Percentiles rank a stretch among this genome's conserved stretches.
These are phyloP conservation scores for Ophiostoma sp. DNA, from an alignment of 2,329 filamentous ascomycete genomes.

Conservation along the genomic window DNA sequence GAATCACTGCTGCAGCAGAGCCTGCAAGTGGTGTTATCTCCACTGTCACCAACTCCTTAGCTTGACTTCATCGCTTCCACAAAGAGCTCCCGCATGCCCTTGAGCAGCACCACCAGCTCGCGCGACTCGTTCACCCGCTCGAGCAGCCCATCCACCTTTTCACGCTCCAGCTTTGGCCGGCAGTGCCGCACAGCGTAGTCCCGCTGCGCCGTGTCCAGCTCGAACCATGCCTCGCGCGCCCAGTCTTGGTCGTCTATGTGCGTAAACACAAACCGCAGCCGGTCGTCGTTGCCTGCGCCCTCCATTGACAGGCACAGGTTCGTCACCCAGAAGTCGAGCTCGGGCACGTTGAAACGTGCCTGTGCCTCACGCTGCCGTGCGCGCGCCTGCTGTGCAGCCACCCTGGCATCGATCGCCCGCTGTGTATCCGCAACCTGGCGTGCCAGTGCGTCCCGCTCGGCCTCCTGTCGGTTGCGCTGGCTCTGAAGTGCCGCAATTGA, in stretches of 20 bases:
- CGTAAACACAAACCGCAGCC: constrained; percentile 83
- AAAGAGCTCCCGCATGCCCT: constrained; percentile 78
- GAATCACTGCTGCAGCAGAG: too few species aligned
- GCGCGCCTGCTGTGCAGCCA: constrained; percentile 67
- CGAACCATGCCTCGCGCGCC: constrained; percentile 89
- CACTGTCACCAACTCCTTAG: not conserved
- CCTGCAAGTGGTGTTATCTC: too few species aligned
- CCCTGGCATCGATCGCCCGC: constrained; percentile 60
- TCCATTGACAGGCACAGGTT: constrained; percentile 87
- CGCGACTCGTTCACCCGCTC: constrained; percentile 76
- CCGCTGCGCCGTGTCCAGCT: constrained; percentile 71
- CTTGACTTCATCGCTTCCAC: constrained; percentile 57
- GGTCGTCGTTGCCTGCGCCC: constrained; percentile 75
- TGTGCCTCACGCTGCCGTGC: constrained; percentile 74
- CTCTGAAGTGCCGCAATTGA: constrained; percentile 53
- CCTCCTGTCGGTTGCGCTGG: constrained; percentile 57
- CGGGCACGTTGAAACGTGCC: constrained; percentile 81
- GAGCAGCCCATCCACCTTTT: constrained; percentile 69
- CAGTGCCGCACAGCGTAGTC: constrained; percentile 82
- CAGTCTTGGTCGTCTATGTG: constrained; percentile 82
- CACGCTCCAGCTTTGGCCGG: constrained; percentile 73
- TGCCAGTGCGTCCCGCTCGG: constrained; percentile 51
- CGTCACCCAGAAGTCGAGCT: constrained; percentile 92
- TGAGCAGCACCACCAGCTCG: constrained; percentile 65
- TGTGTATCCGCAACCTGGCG: constrained; percentile 63